Percentiles rank a stretch among this genome's conserved stretches.
Evolutionary conservation across 208 protist genomes (phyloP).

Genomic region (Kentomonas sorsogonicus): DNA sequence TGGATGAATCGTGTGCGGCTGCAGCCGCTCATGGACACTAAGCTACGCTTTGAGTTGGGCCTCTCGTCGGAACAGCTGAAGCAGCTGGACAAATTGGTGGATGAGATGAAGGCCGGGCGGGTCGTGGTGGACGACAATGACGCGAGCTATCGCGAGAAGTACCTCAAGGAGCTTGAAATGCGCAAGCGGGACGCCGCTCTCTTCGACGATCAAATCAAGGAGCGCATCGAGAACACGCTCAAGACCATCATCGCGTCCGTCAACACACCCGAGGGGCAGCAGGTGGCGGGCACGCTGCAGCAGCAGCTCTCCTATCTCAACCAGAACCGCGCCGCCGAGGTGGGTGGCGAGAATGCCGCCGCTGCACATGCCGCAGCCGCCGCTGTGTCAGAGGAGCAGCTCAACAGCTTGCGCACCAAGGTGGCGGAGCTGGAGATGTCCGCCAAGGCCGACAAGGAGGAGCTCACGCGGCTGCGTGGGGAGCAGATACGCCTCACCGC

Average conservation of each 20-base stretch:
- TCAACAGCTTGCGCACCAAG: conserved; percentile 32
- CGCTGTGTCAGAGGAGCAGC: no score
- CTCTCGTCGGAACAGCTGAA: conserved; percentile 77
- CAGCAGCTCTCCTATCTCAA: no score
- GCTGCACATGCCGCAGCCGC: no score
- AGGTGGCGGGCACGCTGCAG: no score
- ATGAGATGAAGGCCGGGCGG: conserved; percentile 74
- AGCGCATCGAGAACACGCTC: conserved; percentile 62
- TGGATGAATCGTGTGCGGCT: conserved; percentile 91
- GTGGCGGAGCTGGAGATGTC: conserved; percentile 63
- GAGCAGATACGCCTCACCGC: conserved; percentile 41
- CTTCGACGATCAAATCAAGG: conserved; percentile 74
- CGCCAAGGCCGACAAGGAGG: conserved; percentile 41
- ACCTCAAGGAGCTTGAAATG: conserved; percentile 59
- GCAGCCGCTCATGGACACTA: conserved; percentile 82
- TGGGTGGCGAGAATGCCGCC: no score
- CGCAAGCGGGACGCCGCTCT: conserved; percentile 59
- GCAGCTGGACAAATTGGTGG: conserved; percentile 73
- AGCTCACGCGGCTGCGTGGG: conserved; percentile 46
- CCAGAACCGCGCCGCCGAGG: no score
- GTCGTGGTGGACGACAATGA: conserved; percentile 59
- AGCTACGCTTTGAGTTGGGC: conserved; percentile 78
- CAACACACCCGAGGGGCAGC: no score
- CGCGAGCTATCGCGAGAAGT: conserved; percentile 72
- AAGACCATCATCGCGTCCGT: conserved; percentile 47